A percentile compares a stretch with the other conserved stretches of the same genome.
phyloP scores from a whole-genome alignment of 371 early-diverging fungal species.

The Apophysomyces sp. region DNA sequence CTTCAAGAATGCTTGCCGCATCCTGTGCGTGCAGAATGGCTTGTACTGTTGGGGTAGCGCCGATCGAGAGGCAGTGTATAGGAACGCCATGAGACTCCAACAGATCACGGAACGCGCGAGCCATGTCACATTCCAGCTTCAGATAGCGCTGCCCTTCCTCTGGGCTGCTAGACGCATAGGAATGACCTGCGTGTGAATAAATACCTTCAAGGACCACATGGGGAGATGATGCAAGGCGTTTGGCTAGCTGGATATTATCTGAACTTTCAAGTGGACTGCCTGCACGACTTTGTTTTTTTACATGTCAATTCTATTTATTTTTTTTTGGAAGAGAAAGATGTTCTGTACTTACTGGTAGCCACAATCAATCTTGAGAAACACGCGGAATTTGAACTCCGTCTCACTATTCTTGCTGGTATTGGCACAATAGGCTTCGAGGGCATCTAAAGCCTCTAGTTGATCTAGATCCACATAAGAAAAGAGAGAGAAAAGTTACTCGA shows the following conservation, averaged over 20 bases:
- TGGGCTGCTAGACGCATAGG: slow-evolving; percentile 29
- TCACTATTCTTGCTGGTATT: not conserved
- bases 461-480: slow-evolving; percentile 13
- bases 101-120: slow-evolving; percentile 22
- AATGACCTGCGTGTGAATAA: slow-evolving; percentile 47
- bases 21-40: slow-evolving; percentile 15
- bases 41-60: slow-evolving; percentile 45
- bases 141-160: slow-evolving; percentile 28
- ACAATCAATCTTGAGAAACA: slow-evolving; percentile 41
- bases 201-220: slow-evolving; percentile 29
- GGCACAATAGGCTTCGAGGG: slow-evolving; percentile 25
- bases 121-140: slow-evolving; percentile 29
- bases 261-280: slow-evolving; percentile 32
- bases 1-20: slow-evolving; percentile 19
- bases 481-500: no score
- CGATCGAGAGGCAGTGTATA: slow-evolving; percentile 31
- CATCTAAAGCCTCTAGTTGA: slow-evolving; percentile 32
- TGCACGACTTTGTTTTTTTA: slow-evolving; percentile 31
- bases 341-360: slow-evolving; percentile 35
- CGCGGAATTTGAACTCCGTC: slow-evolving; percentile 13
- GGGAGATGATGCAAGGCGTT: slow-evolving; percentile 26
- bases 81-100: slow-evolving; percentile 18
- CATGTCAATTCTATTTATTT: not conserved
- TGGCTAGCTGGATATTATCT: slow-evolving; percentile 27
- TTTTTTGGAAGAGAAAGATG: no score